phyloP scores from a whole-genome alignment of 805 yeast species.

The Schizosaccharomyces cryophilus region DNA sequence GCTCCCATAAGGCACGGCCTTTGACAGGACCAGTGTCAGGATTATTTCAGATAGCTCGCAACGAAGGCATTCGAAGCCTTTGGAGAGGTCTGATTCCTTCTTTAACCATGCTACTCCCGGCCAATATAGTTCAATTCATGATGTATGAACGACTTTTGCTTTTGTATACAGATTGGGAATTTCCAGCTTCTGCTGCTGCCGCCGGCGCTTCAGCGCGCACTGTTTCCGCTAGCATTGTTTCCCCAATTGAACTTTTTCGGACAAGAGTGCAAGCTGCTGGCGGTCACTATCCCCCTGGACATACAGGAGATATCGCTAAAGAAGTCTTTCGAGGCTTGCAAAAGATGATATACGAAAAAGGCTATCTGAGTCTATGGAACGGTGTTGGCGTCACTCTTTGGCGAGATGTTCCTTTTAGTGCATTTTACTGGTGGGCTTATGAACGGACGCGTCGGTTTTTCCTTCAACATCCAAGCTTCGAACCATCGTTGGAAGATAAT shows the following conservation, averaged over 20 bases:
- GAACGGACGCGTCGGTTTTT: constrained; percentile 5
- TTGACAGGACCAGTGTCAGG: constrained; percentile 27
- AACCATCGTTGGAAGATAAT: not conserved
- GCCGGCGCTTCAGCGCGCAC: constrained; percentile 73
- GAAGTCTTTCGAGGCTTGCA: constrained; percentile 26
- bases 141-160: not conserved
- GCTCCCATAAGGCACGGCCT: constrained; percentile 9
- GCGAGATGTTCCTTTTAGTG: constrained; percentile 95
- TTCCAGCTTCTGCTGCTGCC: constrained; percentile 29
- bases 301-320: constrained; percentile 16
- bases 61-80: constrained; percentile 1
- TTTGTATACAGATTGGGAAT: not conserved
- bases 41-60: constrained; percentile 14
- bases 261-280: constrained; percentile 46
- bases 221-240: constrained; percentile 57
- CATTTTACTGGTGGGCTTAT: constrained; percentile 51
- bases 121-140: not conserved
- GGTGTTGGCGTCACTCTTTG: constrained; percentile 75
- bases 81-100: constrained; percentile 1
- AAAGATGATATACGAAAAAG: constrained; percentile 27
- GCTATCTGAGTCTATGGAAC: constrained; percentile 44
- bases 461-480: not conserved
- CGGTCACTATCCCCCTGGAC: constrained; percentile 4
- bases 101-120: not conserved
- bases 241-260: constrained; percentile 70